phyloP scores from a whole-genome alignment of 2,329 filamentous ascomycete species.

The Chrysosporium queenslandicum region DNA sequence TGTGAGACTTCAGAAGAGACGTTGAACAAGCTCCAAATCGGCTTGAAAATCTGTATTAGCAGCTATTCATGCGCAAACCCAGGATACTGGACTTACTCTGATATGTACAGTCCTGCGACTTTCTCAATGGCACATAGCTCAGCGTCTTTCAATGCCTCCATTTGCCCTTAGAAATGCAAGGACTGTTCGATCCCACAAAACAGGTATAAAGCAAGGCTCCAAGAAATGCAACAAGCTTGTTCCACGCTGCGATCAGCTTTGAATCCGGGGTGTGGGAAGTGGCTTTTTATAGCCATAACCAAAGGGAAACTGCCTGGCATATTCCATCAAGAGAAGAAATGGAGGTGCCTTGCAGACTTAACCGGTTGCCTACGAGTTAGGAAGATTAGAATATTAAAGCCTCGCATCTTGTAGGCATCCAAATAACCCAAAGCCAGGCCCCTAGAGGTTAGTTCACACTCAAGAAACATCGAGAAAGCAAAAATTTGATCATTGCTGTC shows the following conservation, averaged over 20 bases:
- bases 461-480: too few relatives aligned
- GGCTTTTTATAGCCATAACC: not conserved
- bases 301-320: not conserved
- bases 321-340: not conserved
- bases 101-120: slow-evolving; percentile 16
- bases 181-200: not conserved
- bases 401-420: not conserved
- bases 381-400: not conserved
- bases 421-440: not conserved
- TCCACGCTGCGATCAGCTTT: not conserved
- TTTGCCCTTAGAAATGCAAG: not conserved
- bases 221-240: not conserved
- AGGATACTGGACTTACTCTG: slow-evolving; percentile 14
- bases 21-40: slow-evolving; percentile 15
- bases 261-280: not conserved
- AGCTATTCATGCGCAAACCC: not conserved
- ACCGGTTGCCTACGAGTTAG: not conserved
- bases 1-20: slow-evolving; percentile 11
- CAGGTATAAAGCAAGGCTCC: not conserved
- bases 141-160: not conserved
- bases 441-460: too few relatives aligned
- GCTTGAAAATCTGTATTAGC: too few relatives aligned
- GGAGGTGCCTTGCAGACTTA: not conserved
- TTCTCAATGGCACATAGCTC: slow-evolving; percentile 4
- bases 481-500: too few relatives aligned